These are phyloP conservation scores for Quercus glauca DNA, from an alignment of 306 rosid genomes.

Conservation along the genomic window DNA sequence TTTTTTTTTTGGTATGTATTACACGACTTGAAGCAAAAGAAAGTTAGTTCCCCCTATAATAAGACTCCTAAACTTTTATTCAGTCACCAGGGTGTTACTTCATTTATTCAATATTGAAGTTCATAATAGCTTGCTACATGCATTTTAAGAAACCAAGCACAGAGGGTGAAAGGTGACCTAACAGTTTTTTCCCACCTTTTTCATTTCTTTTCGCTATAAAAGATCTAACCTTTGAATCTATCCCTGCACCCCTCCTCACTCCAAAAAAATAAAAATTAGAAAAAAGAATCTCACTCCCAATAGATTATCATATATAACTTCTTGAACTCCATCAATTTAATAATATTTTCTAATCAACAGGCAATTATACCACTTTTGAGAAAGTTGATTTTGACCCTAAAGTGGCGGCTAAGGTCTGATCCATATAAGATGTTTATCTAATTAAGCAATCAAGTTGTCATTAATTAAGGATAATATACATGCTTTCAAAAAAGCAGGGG, in stretches of 20 bases:
- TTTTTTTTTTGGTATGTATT: no score
- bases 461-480: neutral
- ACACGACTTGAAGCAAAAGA: neutral
- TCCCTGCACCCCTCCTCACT: neutral
- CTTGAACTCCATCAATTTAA: constrained; percentile 7
- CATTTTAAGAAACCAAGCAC: neutral
- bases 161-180: neutral
- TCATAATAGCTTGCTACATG: neutral
- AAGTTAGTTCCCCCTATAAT: neutral
- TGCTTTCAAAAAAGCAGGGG: constrained; percentile 1
- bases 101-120: neutral
- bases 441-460: neutral
- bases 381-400: neutral
- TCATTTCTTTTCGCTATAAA: neutral
- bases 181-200: neutral
- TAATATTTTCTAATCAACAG: constrained; percentile 7
- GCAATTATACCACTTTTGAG: neutral
- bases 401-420: constrained; percentile 10
- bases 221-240: neutral
- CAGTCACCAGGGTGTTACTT: no score
- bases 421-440: neutral
- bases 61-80: neutral
- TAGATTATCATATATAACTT: neutral
- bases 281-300: neutral
- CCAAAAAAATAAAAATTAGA: neutral